Conservation (phyloP, 345 rosid species). For the Acer negundo region DNA sequence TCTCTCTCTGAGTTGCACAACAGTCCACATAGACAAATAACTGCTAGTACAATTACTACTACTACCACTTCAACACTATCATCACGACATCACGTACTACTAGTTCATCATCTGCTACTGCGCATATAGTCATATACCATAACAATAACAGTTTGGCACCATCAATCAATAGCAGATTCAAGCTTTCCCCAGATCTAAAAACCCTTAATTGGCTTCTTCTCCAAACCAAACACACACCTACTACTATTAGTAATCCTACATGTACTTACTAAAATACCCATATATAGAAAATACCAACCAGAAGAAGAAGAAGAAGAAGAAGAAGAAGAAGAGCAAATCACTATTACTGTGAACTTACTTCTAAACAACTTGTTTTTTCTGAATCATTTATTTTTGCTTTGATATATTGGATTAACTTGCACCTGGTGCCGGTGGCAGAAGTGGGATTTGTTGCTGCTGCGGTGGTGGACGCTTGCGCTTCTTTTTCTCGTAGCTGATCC, state of each 20-base stretch:
- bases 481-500: slow-evolving; percentile 75
- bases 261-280: slow-evolving; percentile 17
- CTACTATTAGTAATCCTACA: slow-evolving; percentile 25
- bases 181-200: slow-evolving; percentile 25
- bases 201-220: slow-evolving; percentile 1
- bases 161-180: slow-evolving; percentile 34
- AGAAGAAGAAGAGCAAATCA: neutral
- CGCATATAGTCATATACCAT: slow-evolving; percentile 18
- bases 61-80: slow-evolving; percentile 20
- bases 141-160: slow-evolving; percentile 33
- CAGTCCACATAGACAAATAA: slow-evolving; percentile 23
- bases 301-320: neutral
- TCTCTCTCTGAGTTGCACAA: slow-evolving; percentile 14
- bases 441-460: slow-evolving; percentile 36
- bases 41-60: slow-evolving; percentile 34
- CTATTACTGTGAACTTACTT: slow-evolving; percentile 14
- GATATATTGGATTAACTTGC: slow-evolving; percentile 30
- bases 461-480: slow-evolving; percentile 62
- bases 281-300: neutral
- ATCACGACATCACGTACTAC: slow-evolving; percentile 1
- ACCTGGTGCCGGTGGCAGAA: slow-evolving; percentile 39
- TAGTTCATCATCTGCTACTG: slow-evolving; percentile 18
- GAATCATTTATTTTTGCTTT: neutral
- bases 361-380: neutral
- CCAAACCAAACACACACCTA: slow-evolving; percentile 17